Percentiles rank a stretch among this genome's conserved stretches.
phyloP scores from a whole-genome alignment of 2,329 filamentous ascomycete genomes.

The Pseudogymnoascus verrucosus region DNA sequence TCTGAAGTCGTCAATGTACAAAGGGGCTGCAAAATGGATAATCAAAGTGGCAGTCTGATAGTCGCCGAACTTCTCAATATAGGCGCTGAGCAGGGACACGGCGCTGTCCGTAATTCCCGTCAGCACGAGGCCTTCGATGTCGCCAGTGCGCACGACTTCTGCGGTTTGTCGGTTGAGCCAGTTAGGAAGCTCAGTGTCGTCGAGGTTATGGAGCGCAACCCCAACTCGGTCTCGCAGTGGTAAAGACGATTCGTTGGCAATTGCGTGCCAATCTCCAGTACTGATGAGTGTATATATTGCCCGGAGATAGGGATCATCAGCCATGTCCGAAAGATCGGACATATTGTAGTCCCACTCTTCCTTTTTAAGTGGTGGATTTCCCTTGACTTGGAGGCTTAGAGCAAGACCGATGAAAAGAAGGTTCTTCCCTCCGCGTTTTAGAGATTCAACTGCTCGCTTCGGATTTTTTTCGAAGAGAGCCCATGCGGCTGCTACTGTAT shows the following conservation, averaged over 20 bases:
- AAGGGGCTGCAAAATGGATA: slow-evolving; percentile 64
- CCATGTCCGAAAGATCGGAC: slow-evolving; percentile 31
- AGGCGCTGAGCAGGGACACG: slow-evolving; percentile 68
- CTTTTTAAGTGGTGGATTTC: slow-evolving; percentile 30
- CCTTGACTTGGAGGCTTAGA: slow-evolving; percentile 53
- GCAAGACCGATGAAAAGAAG: slow-evolving; percentile 61
- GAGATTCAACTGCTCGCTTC: slow-evolving; percentile 58
- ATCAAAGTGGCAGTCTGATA: slow-evolving; percentile 72
- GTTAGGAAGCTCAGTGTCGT: slow-evolving; percentile 51
- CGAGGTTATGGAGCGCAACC: slow-evolving; percentile 60
- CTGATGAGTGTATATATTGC: slow-evolving; percentile 72
- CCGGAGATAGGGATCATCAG: slow-evolving; percentile 70
- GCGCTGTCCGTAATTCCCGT: slow-evolving; percentile 67
- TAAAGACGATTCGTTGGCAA: slow-evolving; percentile 65
- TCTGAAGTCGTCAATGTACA: slow-evolving; percentile 69
- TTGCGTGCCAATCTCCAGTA: slow-evolving; percentile 66
- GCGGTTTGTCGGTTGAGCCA: slow-evolving; percentile 62
- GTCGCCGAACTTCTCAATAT: slow-evolving; percentile 68
- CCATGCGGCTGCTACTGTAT: slow-evolving; percentile 69
- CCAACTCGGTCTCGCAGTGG: slow-evolving; percentile 67
- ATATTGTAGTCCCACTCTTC: slow-evolving; percentile 24
- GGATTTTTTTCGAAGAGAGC: slow-evolving; percentile 67
- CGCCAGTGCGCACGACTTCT: slow-evolving; percentile 54
- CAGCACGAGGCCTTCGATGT: slow-evolving; percentile 70
- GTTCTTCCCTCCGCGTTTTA: slow-evolving; percentile 60